Base-by-base conservation (phyloP, 1,284 basidiomycete genomes). In the Microbotryomycetes sp. region DNA sequence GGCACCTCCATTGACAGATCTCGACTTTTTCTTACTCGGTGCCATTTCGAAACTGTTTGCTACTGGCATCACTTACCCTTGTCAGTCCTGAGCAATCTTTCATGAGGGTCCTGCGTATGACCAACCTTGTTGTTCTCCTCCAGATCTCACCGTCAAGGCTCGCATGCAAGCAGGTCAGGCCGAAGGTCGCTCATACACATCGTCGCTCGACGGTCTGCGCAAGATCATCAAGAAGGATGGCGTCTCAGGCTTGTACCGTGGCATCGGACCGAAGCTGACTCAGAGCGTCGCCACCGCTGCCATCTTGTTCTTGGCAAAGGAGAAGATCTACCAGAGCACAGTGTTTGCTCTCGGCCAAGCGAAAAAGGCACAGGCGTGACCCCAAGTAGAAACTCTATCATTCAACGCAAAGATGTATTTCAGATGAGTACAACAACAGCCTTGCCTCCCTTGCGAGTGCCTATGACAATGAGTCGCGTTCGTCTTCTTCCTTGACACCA, bases 21-120 rank as follows among this genome's bases (percentile, higher is more conserved):
- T 84, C 80, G 92, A 97, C 74, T 87, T 90, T 76, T 94, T 97
- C 77, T 74, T 92, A 68, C 81, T 96, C 29, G 91, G 92, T 9
- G 86, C 92, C 2, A 74, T 94, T 58, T 92, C 88, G 49, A 94
- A 70, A 56, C 66, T 71, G 2, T 70, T 74, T 23, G 72, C 73
- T n/a, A 74, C 73, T 3, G 67, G 67, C 19, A 58, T 68, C 14
- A 74, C 72, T 23, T 74, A 74, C 55, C 73, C 73, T 47, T 73
- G 71, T 66, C 23, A 2, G 65, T 54, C 25, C 1, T 22, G 12
- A 3, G 7, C n/a, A 9, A 15, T 28, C 29, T n/a, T 6, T 23
- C 14, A 2, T 19, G 5, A 25, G 5, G 12, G 51, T 45, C 23
- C 9, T 16, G 28, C 31, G 14, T 32, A 22, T 2, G 2, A n/a